phyloP scores from a whole-genome alignment of 2,329 filamentous ascomycete genomes.

The Aspergillus sclerotialis region DNA sequence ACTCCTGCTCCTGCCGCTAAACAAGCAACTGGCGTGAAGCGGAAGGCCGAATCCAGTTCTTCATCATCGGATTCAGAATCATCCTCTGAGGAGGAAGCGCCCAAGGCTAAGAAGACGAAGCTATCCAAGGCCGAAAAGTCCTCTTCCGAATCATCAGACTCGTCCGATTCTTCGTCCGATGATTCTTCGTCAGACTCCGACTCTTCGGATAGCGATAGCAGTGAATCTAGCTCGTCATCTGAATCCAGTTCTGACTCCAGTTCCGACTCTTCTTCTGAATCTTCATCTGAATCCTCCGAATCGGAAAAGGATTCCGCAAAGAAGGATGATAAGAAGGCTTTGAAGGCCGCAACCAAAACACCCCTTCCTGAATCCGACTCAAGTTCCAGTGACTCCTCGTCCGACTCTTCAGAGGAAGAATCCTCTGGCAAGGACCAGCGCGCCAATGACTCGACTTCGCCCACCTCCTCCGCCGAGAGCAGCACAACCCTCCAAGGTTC shows the following conservation, averaged over 20 bases:
- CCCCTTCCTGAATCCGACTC: conserved; percentile 29
- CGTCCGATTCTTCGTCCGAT: conserved; percentile 8
- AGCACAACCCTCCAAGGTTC: conserved; percentile 26
- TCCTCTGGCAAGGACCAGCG: conserved; percentile 19
- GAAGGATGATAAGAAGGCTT: conserved; percentile 19
- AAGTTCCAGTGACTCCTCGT: conserved; percentile 18
- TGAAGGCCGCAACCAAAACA: conserved; percentile 29
- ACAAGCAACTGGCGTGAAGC: conserved; percentile 44
- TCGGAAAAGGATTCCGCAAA: conserved; percentile 19
- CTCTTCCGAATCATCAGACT: conserved; percentile 18
- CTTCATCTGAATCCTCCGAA: conserved; percentile 16
- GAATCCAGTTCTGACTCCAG: conserved; percentile 14
- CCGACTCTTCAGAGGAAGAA: conserved; percentile 17
- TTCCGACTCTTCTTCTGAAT: conserved; percentile 24
- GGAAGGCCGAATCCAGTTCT: conserved; percentile 48
- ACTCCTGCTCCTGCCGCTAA: conserved; percentile 24
- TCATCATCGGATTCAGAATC: conserved; percentile 33
- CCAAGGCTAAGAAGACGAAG: conserved; percentile 49
- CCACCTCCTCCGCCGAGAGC: conserved; percentile 21
- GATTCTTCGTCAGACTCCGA: conserved; percentile 13
- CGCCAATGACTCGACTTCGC: conserved; percentile 10
- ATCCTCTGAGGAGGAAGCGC: conserved; percentile 42
- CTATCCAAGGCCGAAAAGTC: conserved; percentile 28
- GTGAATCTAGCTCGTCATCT: conserved; percentile 18
- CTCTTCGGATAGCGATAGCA: conserved; percentile 34